These are phyloP conservation scores for Nitzschia inconspicua DNA, from an alignment of 108 stramenopile genomes.

Conservation along the genomic window DNA sequence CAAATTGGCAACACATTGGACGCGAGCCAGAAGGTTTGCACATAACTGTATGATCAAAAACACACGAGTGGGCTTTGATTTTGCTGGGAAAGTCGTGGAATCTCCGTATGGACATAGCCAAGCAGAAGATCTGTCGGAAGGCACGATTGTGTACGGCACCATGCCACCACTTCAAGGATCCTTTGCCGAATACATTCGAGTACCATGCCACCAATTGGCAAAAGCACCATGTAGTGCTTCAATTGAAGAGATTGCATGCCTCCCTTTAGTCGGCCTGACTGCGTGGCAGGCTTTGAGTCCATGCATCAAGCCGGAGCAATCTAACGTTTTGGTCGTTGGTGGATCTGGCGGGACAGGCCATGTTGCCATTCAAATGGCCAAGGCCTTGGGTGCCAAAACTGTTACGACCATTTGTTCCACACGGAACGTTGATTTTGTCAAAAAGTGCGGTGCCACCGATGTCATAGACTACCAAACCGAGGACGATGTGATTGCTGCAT, in stretches of 20 bases:
- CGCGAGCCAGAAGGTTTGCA: slow-evolving; percentile 6
- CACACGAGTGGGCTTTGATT: slow-evolving; percentile 40
- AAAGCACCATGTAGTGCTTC: slow-evolving; percentile 12
- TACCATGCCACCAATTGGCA: slow-evolving; percentile 40
- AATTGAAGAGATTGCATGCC: slow-evolving; percentile 34
- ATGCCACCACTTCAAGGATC: slow-evolving; percentile 46
- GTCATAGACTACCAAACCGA: slow-evolving; percentile 32
- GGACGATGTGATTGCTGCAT: not conserved
- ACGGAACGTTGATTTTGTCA: slow-evolving; percentile 31
- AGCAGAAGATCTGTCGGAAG: slow-evolving; percentile 16
- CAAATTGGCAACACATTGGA: slow-evolving; percentile 44
- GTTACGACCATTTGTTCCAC: slow-evolving; percentile 35
- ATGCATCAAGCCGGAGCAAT: slow-evolving; percentile 2
- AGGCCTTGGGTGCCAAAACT: slow-evolving; percentile 23
- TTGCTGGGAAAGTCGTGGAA: slow-evolving; percentile 27
- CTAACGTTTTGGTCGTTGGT: slow-evolving; percentile 42
- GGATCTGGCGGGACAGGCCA: slow-evolving; percentile 57
- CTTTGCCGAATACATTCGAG: slow-evolving; percentile 34
- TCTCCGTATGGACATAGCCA: slow-evolving; percentile 6
- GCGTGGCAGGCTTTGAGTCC: slow-evolving; percentile 45
- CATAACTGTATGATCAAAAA: slow-evolving; percentile 14
- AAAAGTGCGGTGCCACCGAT: slow-evolving; percentile 31
- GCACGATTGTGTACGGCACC: slow-evolving; percentile 38
- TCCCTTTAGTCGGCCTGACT: slow-evolving; percentile 55
- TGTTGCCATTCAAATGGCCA: slow-evolving; percentile 48